Base-by-base conservation (phyloP, 1,284 basidiomycete genomes). In the Sanguinoderma infundibulare region DNA sequence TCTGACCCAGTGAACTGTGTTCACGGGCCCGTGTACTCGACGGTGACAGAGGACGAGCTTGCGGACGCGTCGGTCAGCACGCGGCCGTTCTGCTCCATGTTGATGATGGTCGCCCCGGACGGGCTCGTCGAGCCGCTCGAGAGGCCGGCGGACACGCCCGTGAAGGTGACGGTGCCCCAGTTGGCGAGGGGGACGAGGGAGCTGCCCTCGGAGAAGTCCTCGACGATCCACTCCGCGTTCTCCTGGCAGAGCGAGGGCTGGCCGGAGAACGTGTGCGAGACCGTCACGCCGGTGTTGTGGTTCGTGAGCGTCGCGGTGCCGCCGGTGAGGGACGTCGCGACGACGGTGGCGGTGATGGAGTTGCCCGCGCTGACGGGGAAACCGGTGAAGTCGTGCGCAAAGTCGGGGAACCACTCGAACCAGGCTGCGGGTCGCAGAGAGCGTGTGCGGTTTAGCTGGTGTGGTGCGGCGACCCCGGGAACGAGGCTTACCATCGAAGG, bases 401-500 rank as follows among this genome's bases (percentile, higher is more conserved):
- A 73, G 65, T 70, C 76, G 28, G 77, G 76, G 70, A 70, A 78
- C 72, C 75, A 78, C 62, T 78, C 77, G 65, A 74, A 78, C 77
- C 77, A 78, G 22, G 74, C 76, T 77, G 57, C 22, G n/a, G n/a
- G 1, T 22, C 47, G 17, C 28, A 28, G 10, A 5, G 32, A 8
- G 28, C 46, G 40, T 42, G 26, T 12, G 34, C 17, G 30, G 8
- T 14, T 49, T 5, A 57, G 30, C 28, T 36, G 24, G 1, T 1
- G 39, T 10, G 26, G 20, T 10, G 34, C 32, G 34, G 42, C 20
- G 10, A 9, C 10, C 0, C 5, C 7, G 28, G 20, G 20, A 24
- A 17, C 15, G 35, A 10, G 12, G 58, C 70, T 20, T 61, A 70
- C 72, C 66, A 47, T 72, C 70, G 60, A 66, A 74, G 30, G 67